Conservation (phyloP, 441 rosid species). For the Geranium incanum region DNA sequence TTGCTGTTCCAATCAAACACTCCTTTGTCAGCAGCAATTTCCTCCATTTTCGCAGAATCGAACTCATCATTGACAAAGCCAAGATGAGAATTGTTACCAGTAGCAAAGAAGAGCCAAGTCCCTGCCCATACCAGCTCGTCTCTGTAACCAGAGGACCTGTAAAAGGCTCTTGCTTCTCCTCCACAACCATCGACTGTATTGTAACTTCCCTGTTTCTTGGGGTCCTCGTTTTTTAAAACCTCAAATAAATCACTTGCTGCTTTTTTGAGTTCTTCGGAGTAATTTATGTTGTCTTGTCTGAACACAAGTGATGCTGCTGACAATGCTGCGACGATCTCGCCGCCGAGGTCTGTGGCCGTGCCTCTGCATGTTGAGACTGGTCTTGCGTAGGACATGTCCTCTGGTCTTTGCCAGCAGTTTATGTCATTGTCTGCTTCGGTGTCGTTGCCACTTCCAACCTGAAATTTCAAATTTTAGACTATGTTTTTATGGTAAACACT, state of each 20-base stretch:
- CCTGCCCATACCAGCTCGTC: conserved; percentile 56
- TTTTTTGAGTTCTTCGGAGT: conserved; percentile 22
- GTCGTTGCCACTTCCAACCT: conserved; percentile 46
- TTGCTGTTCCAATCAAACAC: conserved; percentile 59
- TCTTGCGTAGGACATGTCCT: conserved; percentile 45
- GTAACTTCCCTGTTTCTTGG: conserved; percentile 27
- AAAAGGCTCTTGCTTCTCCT: conserved; percentile 37
- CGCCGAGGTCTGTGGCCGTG: conserved; percentile 47
- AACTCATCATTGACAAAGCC: conserved; percentile 32
- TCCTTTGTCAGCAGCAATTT: conserved; percentile 35
- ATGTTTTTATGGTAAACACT: too few relatives aligned
- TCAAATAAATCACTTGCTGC: conserved; percentile 35
- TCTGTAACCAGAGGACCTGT: conserved; percentile 41
- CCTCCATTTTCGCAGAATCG: conserved; percentile 33
- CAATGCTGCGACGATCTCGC: conserved; percentile 47
- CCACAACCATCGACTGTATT: conserved; percentile 33
- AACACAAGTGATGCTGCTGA: conserved; percentile 54
- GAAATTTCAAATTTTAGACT: background rate
- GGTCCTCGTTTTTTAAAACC: conserved; percentile 26
- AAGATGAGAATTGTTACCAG: conserved; percentile 43
- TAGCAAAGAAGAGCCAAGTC: conserved; percentile 54
- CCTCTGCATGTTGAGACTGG: conserved; percentile 35
- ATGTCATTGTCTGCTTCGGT: conserved; percentile 28
- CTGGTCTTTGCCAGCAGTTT: conserved; percentile 63
- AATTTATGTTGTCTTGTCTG: conserved; percentile 30